phyloP scores from a whole-genome alignment of 768 basidiomycete species.

The Boletus reticulatus region DNA sequence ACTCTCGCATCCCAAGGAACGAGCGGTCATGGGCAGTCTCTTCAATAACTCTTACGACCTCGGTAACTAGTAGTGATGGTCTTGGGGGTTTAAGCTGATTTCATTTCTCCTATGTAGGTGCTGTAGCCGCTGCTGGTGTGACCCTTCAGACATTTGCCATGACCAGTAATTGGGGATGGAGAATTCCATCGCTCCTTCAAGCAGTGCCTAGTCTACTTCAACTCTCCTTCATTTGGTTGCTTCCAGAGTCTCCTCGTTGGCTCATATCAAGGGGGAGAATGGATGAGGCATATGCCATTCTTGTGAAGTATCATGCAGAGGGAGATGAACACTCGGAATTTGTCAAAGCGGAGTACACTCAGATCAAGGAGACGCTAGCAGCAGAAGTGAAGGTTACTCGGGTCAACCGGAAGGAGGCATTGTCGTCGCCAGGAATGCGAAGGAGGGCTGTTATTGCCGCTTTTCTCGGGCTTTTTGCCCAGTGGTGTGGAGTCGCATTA shows the following conservation, averaged over 20 bases:
- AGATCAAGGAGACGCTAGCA: conserved; percentile 56
- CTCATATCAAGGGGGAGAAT: conserved; percentile 54
- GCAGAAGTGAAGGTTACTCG: conserved; percentile 2
- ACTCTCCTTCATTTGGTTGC: conserved; percentile 51
- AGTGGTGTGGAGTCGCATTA: conserved; percentile 15
- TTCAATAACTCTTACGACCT: conserved; percentile 9
- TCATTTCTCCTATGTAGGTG: neutral
- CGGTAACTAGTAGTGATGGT: conserved; percentile 2
- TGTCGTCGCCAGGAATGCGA: conserved; percentile 15
- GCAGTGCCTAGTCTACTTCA: conserved; percentile 52
- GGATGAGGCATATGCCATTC: conserved; percentile 45
- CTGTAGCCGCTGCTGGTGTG: conserved; percentile 41
- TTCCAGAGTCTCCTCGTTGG: conserved; percentile 69
- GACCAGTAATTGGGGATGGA: conserved; percentile 60
- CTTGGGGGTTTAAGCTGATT: neutral
- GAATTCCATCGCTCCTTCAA: conserved; percentile 62
- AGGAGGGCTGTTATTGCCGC: conserved; percentile 10
- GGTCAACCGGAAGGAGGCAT: neutral
- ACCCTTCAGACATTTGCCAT: conserved; percentile 67
- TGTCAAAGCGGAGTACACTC: conserved; percentile 54
- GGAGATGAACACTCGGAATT: conserved; percentile 51
- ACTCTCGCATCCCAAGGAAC: conserved; percentile 23
- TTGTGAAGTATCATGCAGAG: conserved; percentile 63
- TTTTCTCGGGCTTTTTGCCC: conserved; percentile 13
- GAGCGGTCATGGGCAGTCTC: conserved; percentile 11